These are phyloP conservation scores for Zygoascus hellenicus DNA, from an alignment of 1,139 yeast genomes.

Conservation along the genomic window DNA sequence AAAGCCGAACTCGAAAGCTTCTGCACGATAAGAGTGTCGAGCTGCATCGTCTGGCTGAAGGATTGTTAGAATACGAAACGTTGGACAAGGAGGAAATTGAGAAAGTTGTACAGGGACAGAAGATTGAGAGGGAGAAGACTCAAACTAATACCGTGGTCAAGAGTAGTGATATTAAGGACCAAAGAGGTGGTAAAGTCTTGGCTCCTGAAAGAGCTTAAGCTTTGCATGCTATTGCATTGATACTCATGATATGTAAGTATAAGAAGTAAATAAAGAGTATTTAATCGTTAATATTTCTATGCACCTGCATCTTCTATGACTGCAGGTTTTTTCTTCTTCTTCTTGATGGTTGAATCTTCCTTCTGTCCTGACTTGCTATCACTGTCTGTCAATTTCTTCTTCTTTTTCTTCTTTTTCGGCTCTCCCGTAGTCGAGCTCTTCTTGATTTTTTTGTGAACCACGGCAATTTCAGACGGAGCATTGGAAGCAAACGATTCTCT, in stretches of 20 bases:
- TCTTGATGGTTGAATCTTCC: conserved; percentile 13
- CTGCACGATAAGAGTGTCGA: conserved; percentile 61
- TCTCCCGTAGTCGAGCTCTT: conserved; percentile 16
- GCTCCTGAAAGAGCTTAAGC: conserved; percentile 14
- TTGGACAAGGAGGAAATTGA: conserved; percentile 88
- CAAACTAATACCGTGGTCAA: conserved; percentile 76
- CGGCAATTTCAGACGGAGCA: conserved; percentile 15
- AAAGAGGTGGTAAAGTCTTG: conserved; percentile 27
- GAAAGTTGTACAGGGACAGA: conserved; percentile 72
- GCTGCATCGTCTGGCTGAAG: conserved; percentile 83
- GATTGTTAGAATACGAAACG: conserved; percentile 91
- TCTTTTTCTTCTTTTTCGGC: conserved; percentile 16
- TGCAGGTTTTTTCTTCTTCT: conserved; percentile 14
- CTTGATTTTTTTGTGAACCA: conserved; percentile 28
- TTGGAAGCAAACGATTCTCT: conserved; percentile 19
- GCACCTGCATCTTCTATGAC: background rate
- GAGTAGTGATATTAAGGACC: conserved; percentile 34
- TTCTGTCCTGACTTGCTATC: conserved; percentile 8
- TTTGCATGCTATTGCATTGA: conserved; percentile 4
- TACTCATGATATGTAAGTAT: too few relatives aligned
- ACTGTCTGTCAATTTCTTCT: background rate
- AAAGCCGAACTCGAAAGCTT: conserved; percentile 68
- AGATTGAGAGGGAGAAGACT: conserved; percentile 58
- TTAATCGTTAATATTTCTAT: background rate
- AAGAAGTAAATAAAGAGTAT: background rate